phyloP scores from a whole-genome alignment of 73 alveolate species.

The Tetrahymena elliotti region DNA sequence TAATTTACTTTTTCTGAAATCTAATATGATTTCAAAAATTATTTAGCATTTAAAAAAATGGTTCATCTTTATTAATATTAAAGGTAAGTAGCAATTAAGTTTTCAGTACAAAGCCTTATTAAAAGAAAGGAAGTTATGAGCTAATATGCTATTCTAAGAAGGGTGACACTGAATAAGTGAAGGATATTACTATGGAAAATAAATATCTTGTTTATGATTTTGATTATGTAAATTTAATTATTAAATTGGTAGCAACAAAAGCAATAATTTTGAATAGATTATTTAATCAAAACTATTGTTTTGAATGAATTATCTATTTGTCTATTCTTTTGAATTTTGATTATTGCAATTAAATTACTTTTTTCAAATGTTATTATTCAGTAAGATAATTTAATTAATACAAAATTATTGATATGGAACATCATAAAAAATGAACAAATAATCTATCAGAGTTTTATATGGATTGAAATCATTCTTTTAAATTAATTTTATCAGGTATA shows the following conservation, averaged over 20 bases:
- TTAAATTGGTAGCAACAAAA: neutral
- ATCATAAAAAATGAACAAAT: neutral
- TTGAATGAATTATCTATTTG: neutral
- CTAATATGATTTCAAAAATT: no score
- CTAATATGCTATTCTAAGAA: conserved; percentile 16
- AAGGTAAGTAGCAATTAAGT: conserved; percentile 8
- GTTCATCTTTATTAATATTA: no score
- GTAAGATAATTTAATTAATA: neutral
- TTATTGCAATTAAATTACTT: neutral
- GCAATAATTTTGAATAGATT: neutral
- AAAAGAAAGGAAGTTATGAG: conserved; percentile 15
- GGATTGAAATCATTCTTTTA: neutral
- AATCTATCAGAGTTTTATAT: no score
- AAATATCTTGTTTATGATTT: conserved; percentile 34
- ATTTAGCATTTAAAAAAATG: no score
- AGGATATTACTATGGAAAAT: conserved; percentile 12
- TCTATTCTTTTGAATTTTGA: neutral
- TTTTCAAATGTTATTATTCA: neutral
- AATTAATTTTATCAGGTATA: neutral
- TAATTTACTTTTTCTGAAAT: no score
- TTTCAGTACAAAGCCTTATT: conserved; percentile 16
- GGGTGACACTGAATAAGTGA: conserved; percentile 7
- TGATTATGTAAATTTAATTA: conserved; percentile 19
- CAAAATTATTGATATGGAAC: neutral
- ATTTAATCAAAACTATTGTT: neutral